Evolutionary conservation across 2,329 filamentous ascomycete species (phyloP).

Genomic region (Pseudogymnoascus sp.): DNA sequence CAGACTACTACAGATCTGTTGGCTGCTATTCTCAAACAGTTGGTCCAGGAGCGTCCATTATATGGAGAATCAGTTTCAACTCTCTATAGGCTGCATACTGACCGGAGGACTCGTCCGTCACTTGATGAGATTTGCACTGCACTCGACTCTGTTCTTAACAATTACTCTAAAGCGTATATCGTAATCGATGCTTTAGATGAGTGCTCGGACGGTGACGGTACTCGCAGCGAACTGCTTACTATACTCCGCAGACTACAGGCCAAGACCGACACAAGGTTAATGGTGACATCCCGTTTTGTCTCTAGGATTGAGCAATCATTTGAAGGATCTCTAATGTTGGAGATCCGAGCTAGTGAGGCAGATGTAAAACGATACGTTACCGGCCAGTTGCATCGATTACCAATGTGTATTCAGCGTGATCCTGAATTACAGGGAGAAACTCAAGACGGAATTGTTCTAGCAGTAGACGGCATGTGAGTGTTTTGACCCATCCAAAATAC

Average conservation of each 20-base stretch:
- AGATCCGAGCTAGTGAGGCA: background rate
- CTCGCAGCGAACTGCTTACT: background rate
- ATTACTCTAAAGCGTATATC: constrained; percentile 16
- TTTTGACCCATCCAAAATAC: background rate
- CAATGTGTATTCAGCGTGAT: background rate
- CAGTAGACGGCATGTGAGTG: background rate
- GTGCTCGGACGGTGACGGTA: constrained; percentile 1
- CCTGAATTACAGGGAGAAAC: background rate
- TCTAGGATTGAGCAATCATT: constrained; percentile 50
- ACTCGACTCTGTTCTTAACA: constrained; percentile 13
- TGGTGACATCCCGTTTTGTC: constrained; percentile 27
- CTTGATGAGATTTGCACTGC: constrained; percentile 13
- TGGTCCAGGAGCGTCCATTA: constrained; percentile 13
- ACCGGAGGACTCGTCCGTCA: background rate
- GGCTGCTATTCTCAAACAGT: constrained; percentile 23
- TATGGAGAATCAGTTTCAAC: background rate
- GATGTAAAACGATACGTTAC: background rate
- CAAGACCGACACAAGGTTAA: background rate
- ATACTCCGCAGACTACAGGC: background rate
- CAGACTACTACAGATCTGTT: constrained; percentile 21
- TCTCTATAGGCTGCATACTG: background rate
- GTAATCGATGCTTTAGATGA: constrained; percentile 19
- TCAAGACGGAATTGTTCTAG: background rate
- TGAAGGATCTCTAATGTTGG: constrained; percentile 17
- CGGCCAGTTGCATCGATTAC: background rate